These are phyloP conservation scores for Aspergillus sp. DNA, from an alignment of 2,329 filamentous ascomycete species.

Conservation along the genomic window DNA sequence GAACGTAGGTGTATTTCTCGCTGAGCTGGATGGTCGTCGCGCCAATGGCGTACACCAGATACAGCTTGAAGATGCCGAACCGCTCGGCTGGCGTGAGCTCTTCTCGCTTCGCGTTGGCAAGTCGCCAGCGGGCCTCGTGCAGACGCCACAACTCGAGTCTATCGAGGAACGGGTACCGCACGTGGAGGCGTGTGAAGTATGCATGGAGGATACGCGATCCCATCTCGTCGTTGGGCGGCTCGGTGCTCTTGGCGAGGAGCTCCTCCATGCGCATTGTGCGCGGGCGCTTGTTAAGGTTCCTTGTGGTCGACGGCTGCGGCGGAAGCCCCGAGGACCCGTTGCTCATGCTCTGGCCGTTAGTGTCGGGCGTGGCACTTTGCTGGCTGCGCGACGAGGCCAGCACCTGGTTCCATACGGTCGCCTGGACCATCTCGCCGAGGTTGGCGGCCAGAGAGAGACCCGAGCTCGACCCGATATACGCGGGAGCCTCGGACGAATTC, in stretches of 20 bases:
- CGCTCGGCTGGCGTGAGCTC: conserved; percentile 34
- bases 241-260: conserved; percentile 42
- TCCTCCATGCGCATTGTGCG: conserved; percentile 40
- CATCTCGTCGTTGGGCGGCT: conserved; percentile 47
- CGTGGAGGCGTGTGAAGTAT: conserved; percentile 47
- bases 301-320: conserved; percentile 13
- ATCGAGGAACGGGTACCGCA: conserved; percentile 51
- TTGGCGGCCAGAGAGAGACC: conserved; percentile 50
- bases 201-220: conserved; percentile 44
- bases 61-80: conserved; percentile 51
- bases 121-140: conserved; percentile 41
- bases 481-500: conserved; percentile 45
- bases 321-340: conserved; percentile 8
- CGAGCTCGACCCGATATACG: conserved; percentile 51
- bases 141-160: conserved; percentile 45
- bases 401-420: conserved; percentile 54
- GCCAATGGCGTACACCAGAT: conserved; percentile 53
- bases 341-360: conserved; percentile 8
- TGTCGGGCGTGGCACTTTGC: conserved; percentile 12
- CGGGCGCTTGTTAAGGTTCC: conserved; percentile 19
- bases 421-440: conserved; percentile 54
- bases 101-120: conserved; percentile 35
- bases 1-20: conserved; percentile 43
- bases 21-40: conserved; percentile 49
- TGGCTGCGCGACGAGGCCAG: conserved; percentile 28